Conservation (phyloP, 352 stramenopile genomes). For the Pythium phragmitis region DNA sequence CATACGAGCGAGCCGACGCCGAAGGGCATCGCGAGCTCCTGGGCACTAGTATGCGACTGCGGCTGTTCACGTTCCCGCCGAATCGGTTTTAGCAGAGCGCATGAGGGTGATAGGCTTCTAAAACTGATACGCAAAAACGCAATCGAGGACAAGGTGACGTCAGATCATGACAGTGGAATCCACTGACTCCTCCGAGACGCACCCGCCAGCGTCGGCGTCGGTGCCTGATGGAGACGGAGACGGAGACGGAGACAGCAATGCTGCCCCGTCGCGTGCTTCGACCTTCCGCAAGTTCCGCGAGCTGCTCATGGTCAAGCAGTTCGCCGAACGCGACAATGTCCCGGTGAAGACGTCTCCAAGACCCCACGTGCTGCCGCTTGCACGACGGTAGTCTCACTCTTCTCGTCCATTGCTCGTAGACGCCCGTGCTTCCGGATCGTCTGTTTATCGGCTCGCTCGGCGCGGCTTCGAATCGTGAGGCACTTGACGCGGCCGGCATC, state of each 20-base stretch:
- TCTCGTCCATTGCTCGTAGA: conserved; percentile 12
- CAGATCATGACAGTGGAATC: neutral
- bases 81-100: conserved; percentile 8
- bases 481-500: conserved; percentile 39
- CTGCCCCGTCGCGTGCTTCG: neutral
- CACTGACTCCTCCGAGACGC: too few species aligned
- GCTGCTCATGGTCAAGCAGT: conserved; percentile 52
- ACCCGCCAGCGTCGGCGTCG: neutral
- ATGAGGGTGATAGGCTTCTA: neutral
- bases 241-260: neutral
- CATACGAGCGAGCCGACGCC: conserved; percentile 34
- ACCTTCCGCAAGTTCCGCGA: conserved; percentile 63
- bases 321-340: conserved; percentile 41
- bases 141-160: too few species aligned
- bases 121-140: neutral
- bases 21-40: conserved; percentile 2
- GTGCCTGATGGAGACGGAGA: neutral
- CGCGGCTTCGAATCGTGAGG: conserved; percentile 48
- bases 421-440: conserved; percentile 33
- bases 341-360: conserved; percentile 27
- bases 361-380: neutral
- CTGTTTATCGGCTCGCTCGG: conserved; percentile 76
- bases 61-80: neutral
- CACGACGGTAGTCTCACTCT: neutral
- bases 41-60: neutral